These are phyloP conservation scores for Penicillium cataractarum DNA, from an alignment of 495 filamentous ascomycete genomes.

Conservation along the genomic window DNA sequence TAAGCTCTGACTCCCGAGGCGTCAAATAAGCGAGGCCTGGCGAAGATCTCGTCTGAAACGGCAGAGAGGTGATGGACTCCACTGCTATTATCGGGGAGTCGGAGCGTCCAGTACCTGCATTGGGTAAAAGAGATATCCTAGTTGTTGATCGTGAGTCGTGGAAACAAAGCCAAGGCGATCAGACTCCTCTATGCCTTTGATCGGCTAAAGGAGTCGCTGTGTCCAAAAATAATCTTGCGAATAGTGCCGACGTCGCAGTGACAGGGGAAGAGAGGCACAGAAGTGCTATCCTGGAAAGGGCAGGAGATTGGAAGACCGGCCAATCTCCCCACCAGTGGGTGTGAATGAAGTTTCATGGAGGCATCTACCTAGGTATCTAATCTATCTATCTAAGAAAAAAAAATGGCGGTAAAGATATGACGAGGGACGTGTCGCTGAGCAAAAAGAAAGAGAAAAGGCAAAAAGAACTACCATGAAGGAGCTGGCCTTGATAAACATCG, in stretches of 20 bases:
- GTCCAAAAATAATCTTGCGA: slow-evolving; percentile 16
- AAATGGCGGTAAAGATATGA: slow-evolving; percentile 1
- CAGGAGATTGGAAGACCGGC: slow-evolving; percentile 2
- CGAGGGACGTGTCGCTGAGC: slow-evolving; percentile 12
- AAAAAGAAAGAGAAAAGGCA: no score
- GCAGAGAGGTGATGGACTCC: neutral
- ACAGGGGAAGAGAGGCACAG: neutral
- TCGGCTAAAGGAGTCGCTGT: neutral
- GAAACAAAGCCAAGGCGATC: neutral
- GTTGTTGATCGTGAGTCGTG: neutral
- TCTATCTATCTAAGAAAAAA: slow-evolving; percentile 31
- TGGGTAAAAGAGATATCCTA: neutral
- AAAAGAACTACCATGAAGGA: slow-evolving; percentile 7
- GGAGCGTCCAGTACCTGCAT: slow-evolving; percentile 4
- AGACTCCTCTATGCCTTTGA: neutral
- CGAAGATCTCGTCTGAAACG: slow-evolving; percentile 8
- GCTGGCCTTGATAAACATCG: slow-evolving; percentile 15
- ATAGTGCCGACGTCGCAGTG: slow-evolving; percentile 5
- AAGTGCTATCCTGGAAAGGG: neutral
- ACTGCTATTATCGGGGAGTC: neutral
- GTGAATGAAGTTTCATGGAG: neutral
- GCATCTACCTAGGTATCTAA: slow-evolving; percentile 30
- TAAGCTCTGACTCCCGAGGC: slow-evolving; percentile 9
- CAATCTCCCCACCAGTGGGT: neutral
- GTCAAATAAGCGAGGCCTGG: slow-evolving; percentile 18